These are phyloP conservation scores for Ulmus americana DNA, from an alignment of 331 rosid species.

Conservation along the genomic window DNA sequence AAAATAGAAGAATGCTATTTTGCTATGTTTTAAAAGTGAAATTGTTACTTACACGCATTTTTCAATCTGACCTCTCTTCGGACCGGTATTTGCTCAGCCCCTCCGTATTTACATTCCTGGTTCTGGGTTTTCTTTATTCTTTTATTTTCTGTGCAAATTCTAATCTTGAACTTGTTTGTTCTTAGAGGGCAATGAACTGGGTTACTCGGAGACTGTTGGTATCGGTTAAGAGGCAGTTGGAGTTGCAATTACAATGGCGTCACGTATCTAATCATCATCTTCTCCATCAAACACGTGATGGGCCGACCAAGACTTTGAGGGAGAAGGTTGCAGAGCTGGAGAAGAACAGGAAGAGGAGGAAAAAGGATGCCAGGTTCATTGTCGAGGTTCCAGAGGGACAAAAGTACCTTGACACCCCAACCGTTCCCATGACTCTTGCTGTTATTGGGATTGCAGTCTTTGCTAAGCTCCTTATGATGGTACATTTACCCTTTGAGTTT, in stretches of 20 bases:
- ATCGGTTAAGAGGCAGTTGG: conserved; percentile 16
- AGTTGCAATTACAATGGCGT: conserved; percentile 6
- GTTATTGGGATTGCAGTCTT: conserved; percentile 42
- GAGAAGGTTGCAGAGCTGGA: conserved; percentile 24
- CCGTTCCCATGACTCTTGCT: conserved; percentile 49
- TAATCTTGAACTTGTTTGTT: conserved; percentile 13
- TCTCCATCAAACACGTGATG: conserved; percentile 4
- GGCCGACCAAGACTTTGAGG: conserved; percentile 37
- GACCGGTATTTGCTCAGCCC: no score
- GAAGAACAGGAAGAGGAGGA: conserved; percentile 30
- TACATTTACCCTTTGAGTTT: background rate
- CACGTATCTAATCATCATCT: background rate
- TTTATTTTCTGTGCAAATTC: no score
- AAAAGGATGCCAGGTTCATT: conserved; percentile 20
- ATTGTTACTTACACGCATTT: no score
- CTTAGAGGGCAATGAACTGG: conserved; percentile 19
- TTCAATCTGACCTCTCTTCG: no score
- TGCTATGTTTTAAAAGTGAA: no score
- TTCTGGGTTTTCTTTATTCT: no score
- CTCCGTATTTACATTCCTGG: no score
- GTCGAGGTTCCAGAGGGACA: conserved; percentile 46
- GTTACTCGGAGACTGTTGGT: conserved; percentile 15
- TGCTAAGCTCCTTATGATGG: conserved; percentile 50
- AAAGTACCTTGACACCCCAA: conserved; percentile 44
- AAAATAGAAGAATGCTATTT: no score